Conservation (phyloP, 495 filamentous ascomycete species). For the Immersiella caudata region DNA sequence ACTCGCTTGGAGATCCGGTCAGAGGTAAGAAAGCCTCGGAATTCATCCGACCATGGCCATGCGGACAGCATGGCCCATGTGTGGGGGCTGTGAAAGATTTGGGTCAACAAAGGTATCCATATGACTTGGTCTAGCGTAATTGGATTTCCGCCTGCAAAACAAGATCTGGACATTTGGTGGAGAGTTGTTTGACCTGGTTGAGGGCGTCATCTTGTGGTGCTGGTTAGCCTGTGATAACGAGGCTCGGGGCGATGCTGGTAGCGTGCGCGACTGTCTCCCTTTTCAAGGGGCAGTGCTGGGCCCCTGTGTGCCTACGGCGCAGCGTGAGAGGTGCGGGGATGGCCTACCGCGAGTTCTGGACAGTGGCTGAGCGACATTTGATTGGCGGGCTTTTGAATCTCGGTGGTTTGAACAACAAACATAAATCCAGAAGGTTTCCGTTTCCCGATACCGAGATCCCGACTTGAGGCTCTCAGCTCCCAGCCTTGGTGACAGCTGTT, state of each 20-base stretch:
- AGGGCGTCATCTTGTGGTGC: neutral
- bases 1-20: neutral
- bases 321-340: neutral
- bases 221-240: neutral
- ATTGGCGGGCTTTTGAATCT: neutral
- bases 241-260: neutral
- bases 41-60: neutral
- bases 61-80: neutral
- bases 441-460: conserved; percentile 1
- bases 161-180: neutral
- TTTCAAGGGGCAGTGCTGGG: neutral
- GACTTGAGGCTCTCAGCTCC: neutral
- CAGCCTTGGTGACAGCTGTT: neutral
- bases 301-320: neutral
- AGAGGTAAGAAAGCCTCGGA: neutral
- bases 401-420: neutral
- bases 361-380: neutral
- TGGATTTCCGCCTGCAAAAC: neutral
- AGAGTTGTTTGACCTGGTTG: neutral
- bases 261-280: neutral
- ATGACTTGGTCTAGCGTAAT: neutral
- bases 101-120: neutral
- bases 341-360: neutral
- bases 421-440: neutral
- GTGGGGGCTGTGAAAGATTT: neutral